phyloP scores from a whole-genome alignment of 306 rosid genomes.

The Medicago ruthenica region DNA sequence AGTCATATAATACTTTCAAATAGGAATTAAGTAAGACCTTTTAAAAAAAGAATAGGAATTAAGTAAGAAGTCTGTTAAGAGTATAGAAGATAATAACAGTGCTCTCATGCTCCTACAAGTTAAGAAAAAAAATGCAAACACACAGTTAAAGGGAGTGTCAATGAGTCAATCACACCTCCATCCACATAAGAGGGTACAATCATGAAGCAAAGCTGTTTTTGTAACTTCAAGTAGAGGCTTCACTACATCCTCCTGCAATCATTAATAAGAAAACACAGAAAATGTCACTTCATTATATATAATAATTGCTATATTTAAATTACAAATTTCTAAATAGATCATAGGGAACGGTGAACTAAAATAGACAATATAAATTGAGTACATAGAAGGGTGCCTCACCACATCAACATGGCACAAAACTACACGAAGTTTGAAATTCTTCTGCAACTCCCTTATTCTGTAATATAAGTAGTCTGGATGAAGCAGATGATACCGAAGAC shows the following conservation, averaged over 20 bases:
- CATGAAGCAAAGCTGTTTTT: slow-evolving; percentile 95
- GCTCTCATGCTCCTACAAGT: slow-evolving; percentile 11
- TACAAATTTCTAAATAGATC: slow-evolving; percentile 21
- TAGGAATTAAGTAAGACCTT: slow-evolving; percentile 1
- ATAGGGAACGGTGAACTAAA: slow-evolving; percentile 31
- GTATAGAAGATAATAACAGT: slow-evolving; percentile 23
- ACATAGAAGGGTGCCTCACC: slow-evolving; percentile 54
- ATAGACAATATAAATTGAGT: slow-evolving; percentile 9
- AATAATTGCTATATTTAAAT: background rate
- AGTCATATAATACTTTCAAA: slow-evolving; percentile 14
- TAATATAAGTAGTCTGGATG: slow-evolving; percentile 93
- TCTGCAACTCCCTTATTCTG: slow-evolving; percentile 93
- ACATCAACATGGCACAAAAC: slow-evolving; percentile 94
- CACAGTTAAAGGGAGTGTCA: slow-evolving; percentile 39
- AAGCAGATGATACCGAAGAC: slow-evolving; percentile 96
- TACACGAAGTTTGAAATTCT: slow-evolving; percentile 88
- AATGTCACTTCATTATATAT: slow-evolving; percentile 17
- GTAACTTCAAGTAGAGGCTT: slow-evolving; percentile 98
- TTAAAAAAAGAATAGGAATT: background rate
- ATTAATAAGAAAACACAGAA: slow-evolving; percentile 33
- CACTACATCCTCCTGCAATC: slow-evolving; percentile 84
- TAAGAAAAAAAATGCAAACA: slow-evolving; percentile 24
- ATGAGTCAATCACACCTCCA: slow-evolving; percentile 73
- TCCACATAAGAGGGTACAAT: slow-evolving; percentile 86
- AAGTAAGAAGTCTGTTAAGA: slow-evolving; percentile 7